phyloP scores from a whole-genome alignment of 2,329 filamentous ascomycete genomes.

The Diplodia sapinea region DNA sequence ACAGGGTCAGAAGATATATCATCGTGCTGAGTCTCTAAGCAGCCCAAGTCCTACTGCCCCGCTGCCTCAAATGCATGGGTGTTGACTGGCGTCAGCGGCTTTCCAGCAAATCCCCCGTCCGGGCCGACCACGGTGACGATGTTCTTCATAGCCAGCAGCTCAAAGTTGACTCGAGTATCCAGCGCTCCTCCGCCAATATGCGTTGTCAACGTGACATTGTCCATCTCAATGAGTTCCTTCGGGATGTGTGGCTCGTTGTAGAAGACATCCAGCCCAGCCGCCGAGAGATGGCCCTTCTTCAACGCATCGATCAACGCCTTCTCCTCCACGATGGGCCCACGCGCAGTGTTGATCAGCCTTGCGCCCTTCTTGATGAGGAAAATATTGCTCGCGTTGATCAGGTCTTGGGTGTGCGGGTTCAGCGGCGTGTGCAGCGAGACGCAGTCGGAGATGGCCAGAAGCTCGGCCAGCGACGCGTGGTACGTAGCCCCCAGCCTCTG shows the following conservation, averaged over 20 bases:
- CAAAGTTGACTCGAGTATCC: conserved; percentile 64
- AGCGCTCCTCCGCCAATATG: conserved; percentile 67
- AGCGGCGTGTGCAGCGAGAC: conserved; percentile 45
- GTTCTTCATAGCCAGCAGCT: conserved; percentile 66
- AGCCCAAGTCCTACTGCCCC: conserved; percentile 40
- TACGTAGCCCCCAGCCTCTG: conserved; percentile 40
- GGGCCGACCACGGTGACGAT: conserved; percentile 53
- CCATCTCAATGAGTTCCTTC: conserved; percentile 40
- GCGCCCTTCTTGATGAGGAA: conserved; percentile 38
- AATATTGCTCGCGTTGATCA: conserved; percentile 44
- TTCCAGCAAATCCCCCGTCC: conserved; percentile 48
- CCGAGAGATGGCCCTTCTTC: conserved; percentile 41
- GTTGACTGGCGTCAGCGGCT: conserved; percentile 63
- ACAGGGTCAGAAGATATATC: too few species aligned
- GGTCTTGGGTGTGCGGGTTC: conserved; percentile 43
- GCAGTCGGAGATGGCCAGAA: conserved; percentile 45
- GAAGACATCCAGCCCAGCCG: conserved; percentile 47
- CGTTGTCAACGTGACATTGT: conserved; percentile 53
- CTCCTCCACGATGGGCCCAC: conserved; percentile 46
- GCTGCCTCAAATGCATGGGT: conserved; percentile 45
- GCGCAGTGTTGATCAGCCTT: conserved; percentile 46
- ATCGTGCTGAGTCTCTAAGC: too few species aligned
- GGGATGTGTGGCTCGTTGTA: conserved; percentile 46
- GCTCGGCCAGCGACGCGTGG: conserved; percentile 37
- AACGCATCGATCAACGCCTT: conserved; percentile 44